phyloP scores from a whole-genome alignment of 345 rosid genomes.

The Eucalyptus lansdowneana region DNA sequence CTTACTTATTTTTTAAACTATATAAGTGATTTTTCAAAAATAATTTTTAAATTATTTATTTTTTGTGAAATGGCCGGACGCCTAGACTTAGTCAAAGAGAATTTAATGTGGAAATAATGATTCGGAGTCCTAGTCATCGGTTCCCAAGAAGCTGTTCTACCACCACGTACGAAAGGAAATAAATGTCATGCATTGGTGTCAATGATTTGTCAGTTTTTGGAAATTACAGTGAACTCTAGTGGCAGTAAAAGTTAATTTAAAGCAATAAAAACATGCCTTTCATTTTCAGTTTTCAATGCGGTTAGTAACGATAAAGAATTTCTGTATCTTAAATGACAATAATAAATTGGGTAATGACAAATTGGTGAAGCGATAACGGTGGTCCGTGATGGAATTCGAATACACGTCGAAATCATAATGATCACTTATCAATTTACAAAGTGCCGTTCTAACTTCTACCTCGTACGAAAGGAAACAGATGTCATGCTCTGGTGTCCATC shows the following conservation, averaged over 20 bases:
- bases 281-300: neutral
- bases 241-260: neutral
- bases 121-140: neutral
- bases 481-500: neutral
- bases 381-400: neutral
- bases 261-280: neutral
- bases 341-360: neutral
- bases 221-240: neutral
- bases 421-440: neutral
- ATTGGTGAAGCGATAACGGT: neutral
- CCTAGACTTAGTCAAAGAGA: neutral
- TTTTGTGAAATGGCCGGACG: neutral
- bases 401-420: too few species aligned
- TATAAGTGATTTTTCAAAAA: too few species aligned
- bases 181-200: neutral
- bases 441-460: neutral
- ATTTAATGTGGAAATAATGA: neutral
- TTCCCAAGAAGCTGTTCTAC: neutral
- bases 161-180: neutral
- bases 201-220: neutral
- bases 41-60: accelerated
- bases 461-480: neutral
- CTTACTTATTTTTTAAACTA: too few species aligned
- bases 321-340: neutral
- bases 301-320: neutral